These are phyloP conservation scores for Capsaspora owczarzaki DNA, from an alignment of 78 protist species.

Conservation along the genomic window DNA sequence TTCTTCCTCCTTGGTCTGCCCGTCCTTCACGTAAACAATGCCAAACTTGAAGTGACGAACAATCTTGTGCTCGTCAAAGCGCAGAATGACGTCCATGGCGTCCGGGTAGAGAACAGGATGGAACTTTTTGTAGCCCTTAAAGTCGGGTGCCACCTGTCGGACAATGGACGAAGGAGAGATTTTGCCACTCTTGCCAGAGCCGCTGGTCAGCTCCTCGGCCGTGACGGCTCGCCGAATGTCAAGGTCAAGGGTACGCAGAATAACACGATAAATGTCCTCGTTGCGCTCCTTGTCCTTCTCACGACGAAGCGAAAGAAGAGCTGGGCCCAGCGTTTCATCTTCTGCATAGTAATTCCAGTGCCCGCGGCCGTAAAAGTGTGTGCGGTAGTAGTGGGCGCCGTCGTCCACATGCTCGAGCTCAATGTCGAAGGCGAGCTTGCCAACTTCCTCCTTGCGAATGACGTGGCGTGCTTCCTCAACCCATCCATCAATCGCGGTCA, in stretches of 20 bases:
- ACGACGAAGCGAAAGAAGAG: neutral
- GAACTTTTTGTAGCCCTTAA: neutral
- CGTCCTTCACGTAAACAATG: conserved; percentile 1
- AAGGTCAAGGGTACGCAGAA: neutral
- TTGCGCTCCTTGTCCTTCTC: neutral
- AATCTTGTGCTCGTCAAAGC: neutral
- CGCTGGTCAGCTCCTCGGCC: neutral
- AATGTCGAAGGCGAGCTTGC: no score
- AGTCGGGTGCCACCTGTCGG: neutral
- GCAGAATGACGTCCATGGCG: neutral
- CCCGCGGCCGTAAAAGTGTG: neutral
- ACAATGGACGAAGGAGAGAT: neutral
- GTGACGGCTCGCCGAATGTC: neutral
- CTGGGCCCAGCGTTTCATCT: neutral
- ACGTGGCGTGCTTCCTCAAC: no score
- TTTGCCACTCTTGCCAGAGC: neutral
- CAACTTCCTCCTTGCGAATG: no score
- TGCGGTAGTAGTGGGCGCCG: neutral
- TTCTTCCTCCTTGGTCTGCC: conserved; percentile 19
- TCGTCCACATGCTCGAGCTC: neutral
- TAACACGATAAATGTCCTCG: neutral
- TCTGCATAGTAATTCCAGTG: neutral
- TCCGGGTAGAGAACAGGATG: neutral
- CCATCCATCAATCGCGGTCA: no score
- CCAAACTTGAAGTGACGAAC: conserved; percentile 26